Base-by-base conservation (phyloP, 2,329 filamentous ascomycete species). In the Chrysoporthe austroafricana region DNA sequence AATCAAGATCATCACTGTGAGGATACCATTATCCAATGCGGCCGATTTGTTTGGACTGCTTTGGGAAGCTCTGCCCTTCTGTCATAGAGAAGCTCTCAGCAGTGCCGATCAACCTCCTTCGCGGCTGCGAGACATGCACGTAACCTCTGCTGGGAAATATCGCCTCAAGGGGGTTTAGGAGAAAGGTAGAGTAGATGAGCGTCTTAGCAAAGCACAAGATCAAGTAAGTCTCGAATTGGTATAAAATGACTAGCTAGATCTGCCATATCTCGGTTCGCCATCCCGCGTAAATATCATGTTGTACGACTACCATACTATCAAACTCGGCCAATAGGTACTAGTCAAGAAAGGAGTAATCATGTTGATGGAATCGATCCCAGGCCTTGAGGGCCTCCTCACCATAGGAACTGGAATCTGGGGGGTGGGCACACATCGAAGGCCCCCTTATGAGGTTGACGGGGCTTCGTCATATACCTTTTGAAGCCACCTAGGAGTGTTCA, bases 241-340 rank as follows among this genome's bases (percentile, higher is more conserved):
- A 18, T 14, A 2, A 14, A 13, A 7, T 46, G 50, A 58, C 14
- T 64, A 39, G 36, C 18, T n/a, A 21, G 16, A n/a, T 42, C 26
- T 32, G 26, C 14, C 32, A 16, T 58, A 43, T 64, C 48, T 36
- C 26, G 56, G 26, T 48, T 8, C 39, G 26, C 42, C 3, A 26
- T 42, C 43, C 54, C n/a, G 16, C 9, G 42, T 64, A 54, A 32
- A 36, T 39, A 59, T 64, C 14, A 59, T 42, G 54, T 48, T 59
- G 63, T 64, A 39, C 42, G 8, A 64, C 63, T 11, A 13, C 50
- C 32, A 2, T 46, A 1, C 44, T 44, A 11, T 50, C 18, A 26
- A 50, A 50, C 44, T 60, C 57, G 60, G 43, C 60, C 60, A 44
- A 42, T 50, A 16, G 32, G 39, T 36, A 21, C 34, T 52, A 62